Base-by-base conservation (phyloP, 768 basidiomycete species). In the Suillus spraguei region DNA sequence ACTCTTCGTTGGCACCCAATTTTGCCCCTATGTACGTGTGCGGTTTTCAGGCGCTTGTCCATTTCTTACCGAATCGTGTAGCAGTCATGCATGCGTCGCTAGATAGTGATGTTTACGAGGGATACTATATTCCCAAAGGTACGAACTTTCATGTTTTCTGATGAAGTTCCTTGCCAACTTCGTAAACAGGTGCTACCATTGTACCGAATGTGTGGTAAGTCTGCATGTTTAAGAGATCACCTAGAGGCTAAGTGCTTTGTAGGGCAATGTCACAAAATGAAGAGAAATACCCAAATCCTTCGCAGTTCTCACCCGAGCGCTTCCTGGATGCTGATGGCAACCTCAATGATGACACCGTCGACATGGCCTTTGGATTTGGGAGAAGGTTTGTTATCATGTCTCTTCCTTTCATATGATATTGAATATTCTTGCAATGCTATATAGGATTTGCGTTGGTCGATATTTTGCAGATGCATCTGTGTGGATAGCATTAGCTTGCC, bases 211-310 rank as follows among this genome's bases (percentile, higher is more conserved):
- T 76, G 22, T 72, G 75, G 72, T 75, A 16, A 13, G 71, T 58
- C n/a, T 16, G 38, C 28, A 49, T 24, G 59, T 58, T 5, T 10
- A 32, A 14, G 28, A 11, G 52, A 32, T 52, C 6, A 20, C 44
- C 28, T 7, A 47, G 47, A 4, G 38, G 24, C 59, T 53, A 42
- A 62, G 50, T 9, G 24, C 22, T 39, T 32, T 13, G n/a, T 28
- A 78, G 77, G 74, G 75, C 69, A 20, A 77, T 79, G 59, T 62
- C 75, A 5, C 77, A 70, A 24, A 73, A 79, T 63, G 68, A 69
- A n/a, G 61, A 62, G 20, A 62, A 65, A 20, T 80, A 78, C 60
- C 74, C 74, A 3, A 62, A 70, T 38, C 76, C 78, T 0, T 70
- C 64, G 54, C 67, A 58, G n/a, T 78, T 78, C 65, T 64, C 66